Evolutionary conservation across 441 rosid species (phyloP), one percentile per base, ranked within the genome.

Genomic region (Eutrema salsugineum): DNA sequence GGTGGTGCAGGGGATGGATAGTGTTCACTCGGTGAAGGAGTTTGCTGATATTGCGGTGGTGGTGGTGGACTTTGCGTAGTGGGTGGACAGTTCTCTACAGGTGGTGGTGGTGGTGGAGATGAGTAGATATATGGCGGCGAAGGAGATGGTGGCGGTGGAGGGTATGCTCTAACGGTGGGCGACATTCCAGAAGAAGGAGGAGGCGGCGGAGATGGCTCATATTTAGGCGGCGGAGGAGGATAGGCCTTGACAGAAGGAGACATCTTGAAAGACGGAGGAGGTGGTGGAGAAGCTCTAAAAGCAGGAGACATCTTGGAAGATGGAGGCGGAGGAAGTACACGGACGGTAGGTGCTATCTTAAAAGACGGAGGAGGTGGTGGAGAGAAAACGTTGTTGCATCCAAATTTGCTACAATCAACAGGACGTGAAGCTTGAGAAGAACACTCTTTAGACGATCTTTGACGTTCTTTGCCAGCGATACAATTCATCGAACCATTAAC

Each of bases 401-500:
- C 78, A 50, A 86, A 81, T 62, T 65, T 79, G 51, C 78, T 80
- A 78, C 94, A 88, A 28, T 86, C 84, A 65, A 81, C 87, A 5
- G 87, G 87, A 0, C 77, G 79, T 2, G 89, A 87, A 1, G 81
- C 84, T 28, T 71, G 53, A 4, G 94, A 85, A 51, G 88, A 81
- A 67, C 91, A 88, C 19, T 82, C 87, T 66, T 27, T 39, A 24
- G 77, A 20, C 3, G 89, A 80, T 78, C 91, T 75, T 75, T 88
- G 89, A 28, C 75, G 60, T 19, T 55, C 60, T 83, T 85, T 83
- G 5, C 82, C 86, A 4, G 82, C 72, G 44, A 86, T 76, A 68
- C 94, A 88, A 35, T 88, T 88, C 75, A 76, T 68, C 20, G 74
- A 77, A 0, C 88, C 84, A 67, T 88, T 77, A 60, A 57, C 70